phyloP scores from a whole-genome alignment of 2,329 filamentous ascomycete species.

The Lithohypha guttulata region DNA sequence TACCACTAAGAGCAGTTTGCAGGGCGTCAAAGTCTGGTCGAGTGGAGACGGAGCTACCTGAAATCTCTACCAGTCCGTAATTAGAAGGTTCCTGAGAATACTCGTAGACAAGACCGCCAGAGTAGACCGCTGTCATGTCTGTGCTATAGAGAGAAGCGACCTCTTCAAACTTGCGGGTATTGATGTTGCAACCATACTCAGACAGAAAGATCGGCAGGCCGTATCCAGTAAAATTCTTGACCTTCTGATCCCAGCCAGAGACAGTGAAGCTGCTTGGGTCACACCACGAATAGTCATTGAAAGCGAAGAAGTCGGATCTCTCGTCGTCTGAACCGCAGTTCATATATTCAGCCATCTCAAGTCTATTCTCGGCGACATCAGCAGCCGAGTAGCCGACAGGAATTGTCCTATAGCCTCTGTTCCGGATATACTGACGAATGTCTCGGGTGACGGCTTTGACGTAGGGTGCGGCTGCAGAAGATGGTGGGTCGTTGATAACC shows the following conservation, averaged over 20 bases:
- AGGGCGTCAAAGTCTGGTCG: slow-evolving; percentile 52
- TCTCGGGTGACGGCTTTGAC: slow-evolving; percentile 72
- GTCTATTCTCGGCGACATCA: slow-evolving; percentile 74
- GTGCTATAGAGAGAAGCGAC: slow-evolving; percentile 65
- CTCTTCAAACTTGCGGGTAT: slow-evolving; percentile 72
- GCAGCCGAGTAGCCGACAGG: slow-evolving; percentile 69
- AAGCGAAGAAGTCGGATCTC: slow-evolving; percentile 79
- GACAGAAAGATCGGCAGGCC: slow-evolving; percentile 88
- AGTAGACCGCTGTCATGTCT: slow-evolving; percentile 84
- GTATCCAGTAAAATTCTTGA: slow-evolving; percentile 76
- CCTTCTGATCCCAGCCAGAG: slow-evolving; percentile 80
- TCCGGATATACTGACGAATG: slow-evolving; percentile 58
- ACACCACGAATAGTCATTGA: slow-evolving; percentile 87
- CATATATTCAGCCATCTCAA: slow-evolving; percentile 82
- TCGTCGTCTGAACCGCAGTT: slow-evolving; percentile 80
- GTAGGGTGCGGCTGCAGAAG: slow-evolving; percentile 57
- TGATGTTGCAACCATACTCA: slow-evolving; percentile 83
- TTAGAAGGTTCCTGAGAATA: slow-evolving; percentile 71
- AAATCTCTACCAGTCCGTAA: slow-evolving; percentile 67
- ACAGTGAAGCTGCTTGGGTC: slow-evolving; percentile 55
- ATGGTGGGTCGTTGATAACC: slow-evolving; percentile 60
- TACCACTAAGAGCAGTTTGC: slow-evolving; percentile 40
- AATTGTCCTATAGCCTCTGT: slow-evolving; percentile 51
- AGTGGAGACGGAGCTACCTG: slow-evolving; percentile 45
- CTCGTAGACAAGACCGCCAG: slow-evolving; percentile 91